Evolutionary conservation across 2,329 filamentous ascomycete species (phyloP).

Genomic region (Cladorrhinum sp.): DNA sequence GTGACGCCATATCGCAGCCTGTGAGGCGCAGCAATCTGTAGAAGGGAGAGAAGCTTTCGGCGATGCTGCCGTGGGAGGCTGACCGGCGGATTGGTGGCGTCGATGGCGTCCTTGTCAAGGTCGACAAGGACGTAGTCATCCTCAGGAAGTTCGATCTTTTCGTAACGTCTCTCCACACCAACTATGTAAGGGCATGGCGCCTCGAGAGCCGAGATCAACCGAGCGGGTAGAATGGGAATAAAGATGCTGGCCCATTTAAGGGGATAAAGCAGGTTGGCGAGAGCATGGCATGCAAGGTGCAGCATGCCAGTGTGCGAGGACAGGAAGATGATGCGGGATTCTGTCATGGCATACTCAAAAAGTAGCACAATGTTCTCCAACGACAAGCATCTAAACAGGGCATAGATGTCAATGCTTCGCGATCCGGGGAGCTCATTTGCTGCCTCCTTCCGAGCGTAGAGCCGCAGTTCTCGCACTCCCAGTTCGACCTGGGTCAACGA

Average conservation of each 20-base stretch:
- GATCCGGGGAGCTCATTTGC: slow-evolving; percentile 89
- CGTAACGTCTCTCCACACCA: slow-evolving; percentile 89
- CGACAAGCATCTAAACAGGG: slow-evolving; percentile 84
- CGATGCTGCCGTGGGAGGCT: slow-evolving; percentile 83
- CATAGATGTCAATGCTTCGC: slow-evolving; percentile 87
- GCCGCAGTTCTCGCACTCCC: slow-evolving; percentile 78
- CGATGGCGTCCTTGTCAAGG: slow-evolving; percentile 85
- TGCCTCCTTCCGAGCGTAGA: slow-evolving; percentile 92
- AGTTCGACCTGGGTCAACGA: slow-evolving; percentile 97
- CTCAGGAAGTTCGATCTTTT: slow-evolving; percentile 79
- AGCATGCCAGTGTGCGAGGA: slow-evolving; percentile 97
- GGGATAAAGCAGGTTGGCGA: slow-evolving; percentile 82
- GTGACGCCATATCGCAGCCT: slow-evolving; percentile 82
- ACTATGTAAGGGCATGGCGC: slow-evolving; percentile 97
- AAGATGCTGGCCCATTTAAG: slow-evolving; percentile 92
- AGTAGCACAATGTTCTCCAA: slow-evolving; percentile 89
- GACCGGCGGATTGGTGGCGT: slow-evolving; percentile 75
- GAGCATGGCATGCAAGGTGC: slow-evolving; percentile 84
- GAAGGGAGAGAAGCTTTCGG: slow-evolving; percentile 80
- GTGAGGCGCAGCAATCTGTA: slow-evolving; percentile 88
- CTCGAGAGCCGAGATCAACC: slow-evolving; percentile 85
- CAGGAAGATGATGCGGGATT: slow-evolving; percentile 92
- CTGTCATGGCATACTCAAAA: slow-evolving; percentile 88
- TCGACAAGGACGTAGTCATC: slow-evolving; percentile 96
- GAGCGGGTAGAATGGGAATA: slow-evolving; percentile 84